Base-by-base conservation (phyloP, 2,329 filamentous ascomycete species). In the Bisporella sp. region DNA sequence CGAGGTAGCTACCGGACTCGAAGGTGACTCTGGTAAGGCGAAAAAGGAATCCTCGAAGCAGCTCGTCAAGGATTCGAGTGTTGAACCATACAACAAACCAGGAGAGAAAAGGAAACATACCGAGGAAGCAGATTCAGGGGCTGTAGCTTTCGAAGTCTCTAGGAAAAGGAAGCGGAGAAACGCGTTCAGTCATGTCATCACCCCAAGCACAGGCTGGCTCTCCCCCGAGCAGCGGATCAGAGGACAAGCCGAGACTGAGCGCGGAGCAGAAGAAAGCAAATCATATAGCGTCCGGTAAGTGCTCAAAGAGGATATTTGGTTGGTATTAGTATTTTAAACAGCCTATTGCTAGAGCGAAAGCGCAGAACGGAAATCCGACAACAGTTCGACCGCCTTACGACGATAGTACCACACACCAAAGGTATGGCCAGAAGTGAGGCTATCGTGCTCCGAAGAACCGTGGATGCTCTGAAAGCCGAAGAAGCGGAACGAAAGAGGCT, bases 251-350 rank as follows among this genome's bases (percentile, higher is more conserved):
- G 37, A 77, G 83, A 55, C 71, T 88, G 54, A 82, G 81, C 44
- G 82, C 86, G 58, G 74, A 80, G 54, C 81, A 87, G 63, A 87
- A 87, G 73, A 86, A 86, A 65, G 79, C 78, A 61, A 87, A 88
- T 63, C 84, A 87, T 68, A 87, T 87, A 59, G 78, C 79, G 29
- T 85, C 82, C 4, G 64, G 64, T 66, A 57, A 28, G 40, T 7
- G 13, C 31, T 7, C 28, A 45, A 30, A 48, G n/a, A 5, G 3
- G 7, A 29, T 45, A 35, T 12, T 12, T 45, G 9, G 7, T 5
- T 30, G 30, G 11, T 13, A 28, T 6, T 40, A 40, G 31, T 30
- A 12, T 5, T 21, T 11, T 32, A 45, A 31, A 11, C 8, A 45
- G 13, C 30, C 9, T 9, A 28, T 29, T 43, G 32, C 8, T 39